Base-by-base conservation (phyloP, 2,329 filamentous ascomycete species). In the Alternaria gansuensis region DNA sequence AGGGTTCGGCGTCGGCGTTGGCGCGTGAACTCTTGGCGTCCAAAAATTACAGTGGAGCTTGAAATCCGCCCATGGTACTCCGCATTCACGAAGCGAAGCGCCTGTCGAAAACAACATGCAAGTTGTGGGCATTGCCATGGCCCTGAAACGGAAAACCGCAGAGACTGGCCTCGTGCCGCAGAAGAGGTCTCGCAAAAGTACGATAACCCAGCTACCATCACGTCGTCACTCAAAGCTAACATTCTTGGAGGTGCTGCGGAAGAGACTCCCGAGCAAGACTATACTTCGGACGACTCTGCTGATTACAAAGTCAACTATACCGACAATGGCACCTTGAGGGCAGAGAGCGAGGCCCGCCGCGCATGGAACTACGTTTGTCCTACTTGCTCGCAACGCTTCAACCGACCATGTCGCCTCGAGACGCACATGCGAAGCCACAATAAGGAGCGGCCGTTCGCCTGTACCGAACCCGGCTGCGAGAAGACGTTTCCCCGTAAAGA, bases 401-500 rank as follows among this genome's bases (percentile, higher is more conserved):
- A 96, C 76, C 88, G 94, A 3, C 93, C 92, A 0, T 90, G 90
- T 33, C 87, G 92, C 28, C 83, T 97, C 4, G 84, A 89, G 59
- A 88, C 66, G 14, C 94, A 98, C 72, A 79, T 94, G 24, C 86
- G 92, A 63, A 93, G 90, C 1, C 94, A 98, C 76, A 94, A 87
- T 52, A 92, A 94, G 67, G 91, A 94, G 67, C 87, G 93, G 1
- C 88, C 92, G 0, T 96, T 90, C 76, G 82, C 83, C 37, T 98
- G 94, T 72, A 81, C 83, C 2, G 84, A 89, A 62, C 79, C 83
- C 5, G 88, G 79, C 40, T 98, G 94, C 73, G 86, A 87, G 69
- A 97, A 97, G 80, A 85, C 88, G 40, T 98, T 96, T 75, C 85
- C 92, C 13, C 91, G 95, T 62, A 87, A 92, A 65, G 94, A 94